Conservation (phyloP, 345 rosid species). For the Hypericum perforatum region DNA sequence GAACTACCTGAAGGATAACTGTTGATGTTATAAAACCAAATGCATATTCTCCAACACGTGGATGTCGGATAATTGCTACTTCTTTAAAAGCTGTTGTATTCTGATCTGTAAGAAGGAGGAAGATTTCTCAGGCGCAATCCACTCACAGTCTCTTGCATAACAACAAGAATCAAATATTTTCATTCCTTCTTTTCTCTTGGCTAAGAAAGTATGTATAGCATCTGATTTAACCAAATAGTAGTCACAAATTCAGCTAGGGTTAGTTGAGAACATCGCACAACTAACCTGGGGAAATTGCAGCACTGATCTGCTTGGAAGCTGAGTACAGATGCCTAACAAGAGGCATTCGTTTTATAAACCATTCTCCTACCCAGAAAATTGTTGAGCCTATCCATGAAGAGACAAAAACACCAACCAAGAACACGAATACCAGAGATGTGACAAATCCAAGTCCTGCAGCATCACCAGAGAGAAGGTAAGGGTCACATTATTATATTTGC, state of each 20-base stretch:
- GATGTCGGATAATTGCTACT: conserved; percentile 90
- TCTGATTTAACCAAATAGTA: conserved; percentile 5
- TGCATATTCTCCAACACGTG: conserved; percentile 91
- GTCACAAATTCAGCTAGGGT: not conserved
- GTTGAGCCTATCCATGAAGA: conserved; percentile 63
- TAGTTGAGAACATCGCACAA: not conserved
- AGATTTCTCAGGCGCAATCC: conserved; percentile 9
- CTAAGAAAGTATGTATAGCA: not conserved
- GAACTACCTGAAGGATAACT: conserved; percentile 67
- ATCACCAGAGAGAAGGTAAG: conserved; percentile 2
- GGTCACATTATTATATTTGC: not conserved
- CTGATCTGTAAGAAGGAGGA: conserved; percentile 46
- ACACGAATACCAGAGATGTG: conserved; percentile 52
- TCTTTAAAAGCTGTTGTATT: conserved; percentile 92
- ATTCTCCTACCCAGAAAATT: conserved; percentile 58
- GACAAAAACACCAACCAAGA: conserved; percentile 55
- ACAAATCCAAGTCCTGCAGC: conserved; percentile 61
- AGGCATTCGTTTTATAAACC: conserved; percentile 65
- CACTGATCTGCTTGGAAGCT: conserved; percentile 68
- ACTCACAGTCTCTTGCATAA: not conserved
- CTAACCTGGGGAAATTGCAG: conserved; percentile 67
- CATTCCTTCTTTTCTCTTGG: too few species aligned
- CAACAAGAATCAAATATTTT: too few species aligned
- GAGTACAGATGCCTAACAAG: conserved; percentile 57
- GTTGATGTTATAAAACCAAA: conserved; percentile 93